Percentiles rank a stretch among this genome's conserved stretches.
Conservation (phyloP, 2,329 filamentous ascomycete species). For the Pseudogymnoascus sp. region DNA sequence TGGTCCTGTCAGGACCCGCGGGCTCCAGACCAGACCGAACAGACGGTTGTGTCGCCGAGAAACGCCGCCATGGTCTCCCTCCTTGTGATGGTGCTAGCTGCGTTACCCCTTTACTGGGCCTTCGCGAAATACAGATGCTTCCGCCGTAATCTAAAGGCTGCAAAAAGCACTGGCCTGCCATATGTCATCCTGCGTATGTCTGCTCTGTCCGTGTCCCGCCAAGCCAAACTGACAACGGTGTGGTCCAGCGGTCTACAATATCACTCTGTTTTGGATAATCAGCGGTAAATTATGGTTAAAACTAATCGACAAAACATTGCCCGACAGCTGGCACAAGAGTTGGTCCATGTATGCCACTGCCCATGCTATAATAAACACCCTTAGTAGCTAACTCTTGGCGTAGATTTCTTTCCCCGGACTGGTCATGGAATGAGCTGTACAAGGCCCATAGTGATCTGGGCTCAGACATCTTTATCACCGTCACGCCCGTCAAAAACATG, state of each 20-base stretch:
- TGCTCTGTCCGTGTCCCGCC: neutral
- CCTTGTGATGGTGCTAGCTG: conserved; percentile 15
- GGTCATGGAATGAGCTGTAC: conserved; percentile 47
- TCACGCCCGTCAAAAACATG: conserved; percentile 45
- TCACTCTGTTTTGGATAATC: conserved; percentile 47
- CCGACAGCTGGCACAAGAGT: conserved; percentile 43
- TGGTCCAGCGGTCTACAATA: conserved; percentile 37
- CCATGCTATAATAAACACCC: neutral
- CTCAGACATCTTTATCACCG: conserved; percentile 53
- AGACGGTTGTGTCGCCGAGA: neutral
- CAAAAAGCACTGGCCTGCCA: conserved; percentile 42
- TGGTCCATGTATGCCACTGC: conserved; percentile 48
- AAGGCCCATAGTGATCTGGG: conserved; percentile 49
- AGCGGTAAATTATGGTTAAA: conserved; percentile 46
- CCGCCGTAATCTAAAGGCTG: conserved; percentile 38
- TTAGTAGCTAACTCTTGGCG: conserved; percentile 12
- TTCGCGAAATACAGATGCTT: conserved; percentile 27
- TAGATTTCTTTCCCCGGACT: conserved; percentile 51
- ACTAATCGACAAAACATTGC: conserved; percentile 43
- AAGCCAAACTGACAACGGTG: conserved; percentile 12
- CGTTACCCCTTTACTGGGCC: conserved; percentile 17
- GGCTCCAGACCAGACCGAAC: neutral
- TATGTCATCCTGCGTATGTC: conserved; percentile 47
- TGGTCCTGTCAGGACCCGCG: neutral
- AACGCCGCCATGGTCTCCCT: conserved; percentile 18